A percentile compares a stretch with the other conserved stretches of the same genome.
phyloP scores from a whole-genome alignment of 2,329 filamentous ascomycete genomes.

The Lachnellula occidentalis region DNA sequence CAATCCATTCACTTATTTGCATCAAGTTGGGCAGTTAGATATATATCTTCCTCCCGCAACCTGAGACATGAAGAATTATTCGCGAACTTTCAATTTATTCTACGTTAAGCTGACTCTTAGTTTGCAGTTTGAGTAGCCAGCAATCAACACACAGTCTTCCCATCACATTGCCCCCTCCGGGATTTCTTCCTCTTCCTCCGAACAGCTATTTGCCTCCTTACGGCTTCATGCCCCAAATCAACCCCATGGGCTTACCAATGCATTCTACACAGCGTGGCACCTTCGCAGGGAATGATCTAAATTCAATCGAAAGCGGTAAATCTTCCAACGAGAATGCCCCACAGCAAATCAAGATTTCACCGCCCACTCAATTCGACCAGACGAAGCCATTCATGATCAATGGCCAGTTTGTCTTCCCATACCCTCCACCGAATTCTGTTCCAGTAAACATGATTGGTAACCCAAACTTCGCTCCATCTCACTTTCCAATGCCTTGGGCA shows the following conservation, averaged over 20 bases:
- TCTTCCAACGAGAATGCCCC: constrained; percentile 6
- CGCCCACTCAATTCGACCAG: constrained; percentile 31
- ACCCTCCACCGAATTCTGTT: constrained; percentile 20
- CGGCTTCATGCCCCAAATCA: constrained; percentile 13
- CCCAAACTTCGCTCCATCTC: constrained; percentile 17
- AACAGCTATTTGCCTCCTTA: constrained; percentile 14
- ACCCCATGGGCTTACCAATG: constrained; percentile 7
- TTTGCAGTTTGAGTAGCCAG: too few relatives aligned
- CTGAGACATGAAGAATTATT: too few relatives aligned
- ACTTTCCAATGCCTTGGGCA: constrained; percentile 12
- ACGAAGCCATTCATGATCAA: constrained; percentile 31
- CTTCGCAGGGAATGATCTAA: constrained; percentile 1
- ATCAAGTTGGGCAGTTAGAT: too few relatives aligned
- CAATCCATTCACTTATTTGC: too few relatives aligned
- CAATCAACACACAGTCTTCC: constrained; percentile 7
- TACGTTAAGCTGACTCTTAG: too few relatives aligned
- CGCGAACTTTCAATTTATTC: too few relatives aligned
- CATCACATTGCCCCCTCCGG: constrained; percentile 3
- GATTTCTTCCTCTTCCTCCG: constrained; percentile 14
- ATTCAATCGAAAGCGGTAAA: not conserved
- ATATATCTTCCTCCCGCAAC: too few relatives aligned
- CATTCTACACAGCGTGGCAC: constrained; percentile 5
- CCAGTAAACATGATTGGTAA: constrained; percentile 26
- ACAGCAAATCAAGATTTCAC: constrained; percentile 30
- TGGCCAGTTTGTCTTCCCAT: constrained; percentile 30